Percentiles rank a stretch among this genome's conserved stretches.
Conservation (phyloP, 106 monocot species). For the Posidonia australis region DNA sequence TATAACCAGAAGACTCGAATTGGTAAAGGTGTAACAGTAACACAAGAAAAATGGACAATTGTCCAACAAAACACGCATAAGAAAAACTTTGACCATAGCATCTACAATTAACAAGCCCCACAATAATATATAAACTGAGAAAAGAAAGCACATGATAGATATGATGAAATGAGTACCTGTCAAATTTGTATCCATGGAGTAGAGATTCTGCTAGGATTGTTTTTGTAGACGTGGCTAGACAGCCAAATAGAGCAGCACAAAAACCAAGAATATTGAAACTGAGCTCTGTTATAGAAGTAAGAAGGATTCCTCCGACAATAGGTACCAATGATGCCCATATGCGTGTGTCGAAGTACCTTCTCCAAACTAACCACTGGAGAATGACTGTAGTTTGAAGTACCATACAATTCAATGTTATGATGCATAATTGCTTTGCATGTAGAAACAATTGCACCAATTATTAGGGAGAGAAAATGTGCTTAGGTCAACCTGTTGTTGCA, state of each 20-base stretch:
- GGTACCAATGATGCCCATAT: slow-evolving; percentile 87
- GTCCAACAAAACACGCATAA: no score
- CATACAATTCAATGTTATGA: not conserved
- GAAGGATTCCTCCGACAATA: slow-evolving; percentile 88
- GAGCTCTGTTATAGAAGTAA: slow-evolving; percentile 84
- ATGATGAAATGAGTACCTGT: slow-evolving; percentile 27
- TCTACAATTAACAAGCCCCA: not conserved
- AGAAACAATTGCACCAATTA: not conserved
- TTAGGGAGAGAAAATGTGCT: not conserved
- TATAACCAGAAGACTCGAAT: no score
- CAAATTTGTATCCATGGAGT: slow-evolving; percentile 95
- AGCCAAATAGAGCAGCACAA: slow-evolving; percentile 91
- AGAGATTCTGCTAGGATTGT: slow-evolving; percentile 92
- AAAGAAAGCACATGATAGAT: no score
- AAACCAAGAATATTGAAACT: slow-evolving; percentile 87
- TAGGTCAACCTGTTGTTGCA: slow-evolving; percentile 75
- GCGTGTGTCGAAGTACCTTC: slow-evolving; percentile 69
- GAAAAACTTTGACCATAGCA: no score
- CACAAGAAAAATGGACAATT: no score
- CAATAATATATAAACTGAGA: not conserved
- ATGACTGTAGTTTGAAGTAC: slow-evolving; percentile 37
- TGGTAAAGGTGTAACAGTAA: no score
- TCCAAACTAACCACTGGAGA: slow-evolving; percentile 92
- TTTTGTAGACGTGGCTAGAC: slow-evolving; percentile 91
- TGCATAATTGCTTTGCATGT: not conserved